These are phyloP conservation scores for Schwanniomyces vanrijiae DNA, from an alignment of 805 yeast genomes.

Conservation along the genomic window DNA sequence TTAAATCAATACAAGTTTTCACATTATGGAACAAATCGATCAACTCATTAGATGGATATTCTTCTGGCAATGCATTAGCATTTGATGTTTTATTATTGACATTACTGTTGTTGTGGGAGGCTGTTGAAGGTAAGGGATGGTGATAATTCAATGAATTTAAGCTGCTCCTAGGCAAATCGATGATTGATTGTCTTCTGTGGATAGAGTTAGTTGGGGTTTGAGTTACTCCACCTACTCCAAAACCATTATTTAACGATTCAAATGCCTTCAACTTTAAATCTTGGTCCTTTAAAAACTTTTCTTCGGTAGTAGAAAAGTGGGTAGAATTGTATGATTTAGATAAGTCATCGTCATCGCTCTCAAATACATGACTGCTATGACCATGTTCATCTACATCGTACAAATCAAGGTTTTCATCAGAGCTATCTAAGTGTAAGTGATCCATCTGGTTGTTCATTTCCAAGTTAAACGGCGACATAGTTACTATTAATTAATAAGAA, in stretches of 20 bases:
- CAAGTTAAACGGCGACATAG: not conserved
- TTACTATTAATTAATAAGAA: not conserved
- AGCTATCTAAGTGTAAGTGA: not conserved
- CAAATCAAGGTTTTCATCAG: not conserved
- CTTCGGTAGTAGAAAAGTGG: constrained; percentile 67
- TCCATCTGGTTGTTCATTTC: not conserved
- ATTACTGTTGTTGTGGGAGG: constrained; percentile 17
- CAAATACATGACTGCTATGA: constrained; percentile 1
- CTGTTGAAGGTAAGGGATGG: constrained; percentile 18
- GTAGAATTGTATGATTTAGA: constrained; percentile 42
- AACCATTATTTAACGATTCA: constrained; percentile 37
- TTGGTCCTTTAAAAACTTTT: constrained; percentile 59
- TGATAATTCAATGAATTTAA: constrained; percentile 7
- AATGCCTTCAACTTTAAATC: constrained; percentile 66
- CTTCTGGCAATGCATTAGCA: constrained; percentile 38
- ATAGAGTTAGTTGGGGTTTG: constrained; percentile 9
- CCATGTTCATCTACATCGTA: not conserved
- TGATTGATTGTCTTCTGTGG: constrained; percentile 36
- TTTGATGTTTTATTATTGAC: constrained; percentile 9
- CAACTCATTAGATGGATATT: constrained; percentile 67
- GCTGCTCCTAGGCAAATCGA: constrained; percentile 33
- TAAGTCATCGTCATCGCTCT: constrained; percentile 26
- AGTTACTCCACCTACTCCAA: constrained; percentile 5
- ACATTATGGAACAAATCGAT: constrained; percentile 63
- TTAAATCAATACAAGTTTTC: constrained; percentile 63